Conservation (phyloP, 1,284 basidiomycete species). For the Mycena sp. region DNA sequence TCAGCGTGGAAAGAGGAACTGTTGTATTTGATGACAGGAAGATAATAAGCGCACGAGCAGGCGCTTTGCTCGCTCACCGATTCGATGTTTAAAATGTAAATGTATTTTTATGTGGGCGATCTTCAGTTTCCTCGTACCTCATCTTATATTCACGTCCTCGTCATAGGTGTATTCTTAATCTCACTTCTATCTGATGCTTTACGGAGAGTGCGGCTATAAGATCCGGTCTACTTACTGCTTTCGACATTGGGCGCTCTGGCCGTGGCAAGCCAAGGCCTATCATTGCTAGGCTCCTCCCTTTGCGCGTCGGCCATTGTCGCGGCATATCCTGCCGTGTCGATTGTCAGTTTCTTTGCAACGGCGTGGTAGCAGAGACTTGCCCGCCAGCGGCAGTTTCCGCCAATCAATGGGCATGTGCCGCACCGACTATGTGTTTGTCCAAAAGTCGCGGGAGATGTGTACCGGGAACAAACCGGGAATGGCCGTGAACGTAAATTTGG, state of each 20-base stretch:
- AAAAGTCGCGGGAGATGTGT: too few relatives aligned
- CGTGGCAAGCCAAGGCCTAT: neutral
- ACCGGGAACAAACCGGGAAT: too few relatives aligned
- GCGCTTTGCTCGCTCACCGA: slow-evolving; percentile 65
- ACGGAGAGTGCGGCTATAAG: slow-evolving; percentile 13
- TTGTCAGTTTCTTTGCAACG: neutral
- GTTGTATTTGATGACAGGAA: slow-evolving; percentile 80
- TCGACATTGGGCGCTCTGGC: neutral
- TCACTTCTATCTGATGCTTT: neutral
- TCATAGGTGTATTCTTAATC: slow-evolving; percentile 18
- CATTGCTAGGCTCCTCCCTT: neutral
- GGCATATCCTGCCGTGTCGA: slow-evolving; percentile 6
- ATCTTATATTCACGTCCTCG: neutral
- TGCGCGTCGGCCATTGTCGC: neutral
- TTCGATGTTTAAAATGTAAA: slow-evolving; percentile 67
- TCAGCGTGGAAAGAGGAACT: slow-evolving; percentile 47
- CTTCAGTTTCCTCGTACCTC: neutral
- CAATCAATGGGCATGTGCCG: neutral
- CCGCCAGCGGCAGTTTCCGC: slow-evolving; percentile 8
- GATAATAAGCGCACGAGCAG: slow-evolving; percentile 67
- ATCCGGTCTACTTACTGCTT: slow-evolving; percentile 2
- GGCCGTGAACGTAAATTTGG: slow-evolving; percentile 4
- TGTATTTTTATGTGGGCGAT: slow-evolving; percentile 26
- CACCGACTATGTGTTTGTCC: too few relatives aligned
- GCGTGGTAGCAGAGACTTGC: neutral